Percentiles rank a stretch among this genome's conserved stretches.
Conservation (phyloP, 2,329 filamentous ascomycete genomes). For the Clarireedia monteithiana region DNA sequence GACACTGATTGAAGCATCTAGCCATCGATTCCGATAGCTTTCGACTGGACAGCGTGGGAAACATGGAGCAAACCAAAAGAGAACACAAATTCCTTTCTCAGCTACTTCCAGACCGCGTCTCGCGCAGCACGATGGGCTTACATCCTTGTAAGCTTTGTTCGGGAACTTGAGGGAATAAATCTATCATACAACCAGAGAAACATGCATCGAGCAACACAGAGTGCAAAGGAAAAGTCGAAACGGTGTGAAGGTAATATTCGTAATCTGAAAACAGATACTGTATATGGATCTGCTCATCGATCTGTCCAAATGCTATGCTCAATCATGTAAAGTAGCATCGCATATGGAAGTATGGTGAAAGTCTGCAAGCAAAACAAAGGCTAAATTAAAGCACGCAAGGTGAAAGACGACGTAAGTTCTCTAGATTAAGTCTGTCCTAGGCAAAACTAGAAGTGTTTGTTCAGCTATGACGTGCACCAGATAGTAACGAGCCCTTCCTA, state of each 20-base stretch:
- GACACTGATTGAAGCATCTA: constrained; percentile 32
- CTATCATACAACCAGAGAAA: background rate
- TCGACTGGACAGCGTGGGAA: constrained; percentile 33
- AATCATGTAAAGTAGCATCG: background rate
- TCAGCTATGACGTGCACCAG: no score
- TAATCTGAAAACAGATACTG: background rate
- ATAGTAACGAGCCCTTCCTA: no score
- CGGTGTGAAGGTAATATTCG: background rate
- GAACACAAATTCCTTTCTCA: background rate
- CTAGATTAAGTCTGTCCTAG: no score
- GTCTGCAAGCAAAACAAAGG: no score
- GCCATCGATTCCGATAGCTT: constrained; percentile 31
- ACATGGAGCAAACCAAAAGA: constrained; percentile 7
- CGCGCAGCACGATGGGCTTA: background rate
- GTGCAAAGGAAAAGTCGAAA: background rate
- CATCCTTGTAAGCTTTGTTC: background rate
- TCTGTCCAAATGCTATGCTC: background rate
- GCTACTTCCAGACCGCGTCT: background rate
- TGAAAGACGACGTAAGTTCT: no score
- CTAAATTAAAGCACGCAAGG: no score
- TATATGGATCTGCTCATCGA: background rate
- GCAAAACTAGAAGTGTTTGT: no score
- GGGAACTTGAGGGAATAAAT: background rate
- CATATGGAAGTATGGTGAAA: no score
- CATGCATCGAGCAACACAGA: background rate